Base-by-base conservation (phyloP, 2,329 filamentous ascomycete species). In the Tolypocladium album region DNA sequence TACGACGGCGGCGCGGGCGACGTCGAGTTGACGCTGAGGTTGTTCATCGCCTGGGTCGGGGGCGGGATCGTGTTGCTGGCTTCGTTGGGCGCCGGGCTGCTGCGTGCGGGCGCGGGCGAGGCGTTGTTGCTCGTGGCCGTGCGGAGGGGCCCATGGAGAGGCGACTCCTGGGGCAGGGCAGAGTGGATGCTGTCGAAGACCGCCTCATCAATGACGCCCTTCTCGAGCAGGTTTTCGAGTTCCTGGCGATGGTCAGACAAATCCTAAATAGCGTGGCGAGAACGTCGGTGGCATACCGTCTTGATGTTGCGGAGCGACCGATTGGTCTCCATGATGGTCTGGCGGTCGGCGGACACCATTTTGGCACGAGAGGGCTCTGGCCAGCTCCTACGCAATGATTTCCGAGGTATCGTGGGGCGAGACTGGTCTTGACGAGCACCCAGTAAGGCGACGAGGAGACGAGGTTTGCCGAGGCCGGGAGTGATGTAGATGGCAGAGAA, bases 281-380 rank as follows among this genome's bases (percentile, higher is more conserved):
- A 9, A 36, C 2, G 9, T 15, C 50, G 50, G 31, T 2, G 50
- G 22, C 72, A 13, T 60, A 92, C 91, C 70, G 88, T 91, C 78
- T 91, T 92, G 78, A 96, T 92, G 69, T 85, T 88, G 65, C 91
- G 88, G 71, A 96, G 85, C 71, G 90, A 92, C 77, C 91, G 85
- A 79, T 93, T 94, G 76, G 88, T 85, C 82, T 84, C 82, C 64
- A 85, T 84, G 69, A 84, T 81, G 64, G 77, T 78, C 69, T 85
- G 82, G 66, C 82, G 82, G 66, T 84, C 80, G 64, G 74, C 67
- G 61, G 74, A 74, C 56, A 75, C 76, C 79, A 81, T 81, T 61
- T 64, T 72, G 68, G 24, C 42, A 24, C 13, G 39, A 24, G 22
- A 20, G 53, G 58, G 38, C 27, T 45, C 20, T 55, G 9, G 31